Base-by-base conservation (phyloP, 352 stramenopile genomes). In the Phytophthora podocarpi region DNA sequence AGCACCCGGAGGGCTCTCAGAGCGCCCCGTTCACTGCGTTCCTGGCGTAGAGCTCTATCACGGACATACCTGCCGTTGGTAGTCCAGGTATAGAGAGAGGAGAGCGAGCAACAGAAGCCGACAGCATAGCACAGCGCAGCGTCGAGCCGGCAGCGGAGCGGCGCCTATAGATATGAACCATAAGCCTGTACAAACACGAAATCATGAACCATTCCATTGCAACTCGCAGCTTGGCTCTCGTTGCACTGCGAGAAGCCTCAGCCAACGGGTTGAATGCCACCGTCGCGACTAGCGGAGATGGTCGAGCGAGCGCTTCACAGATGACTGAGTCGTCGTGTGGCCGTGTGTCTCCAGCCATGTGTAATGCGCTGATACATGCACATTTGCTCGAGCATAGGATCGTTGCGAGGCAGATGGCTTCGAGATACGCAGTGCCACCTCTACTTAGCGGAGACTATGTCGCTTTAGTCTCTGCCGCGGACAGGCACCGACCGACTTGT, bases 11-110 rank as follows among this genome's bases (percentile, higher is more conserved):
- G 43, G 77, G 64, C 0, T 60, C 55, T 1, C 67, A 78, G 45
- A 88, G 70, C 72, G 51, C 46, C 21, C 50, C 55, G 24, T 81
- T 90, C 61, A 47, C 69, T 40, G 59, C 51, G 7, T 90, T 90
- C 56, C 34, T 87, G 28, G 74, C 55, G 5, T 88, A 78, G 61
- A 40, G 12, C 46, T 32, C 15, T 7, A 12, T 26, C 26, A 34
- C 28, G 27, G 42, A 32, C 48, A 67, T 58, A 66, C 32, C 48
- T 61, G 46, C 41, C 36, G 56, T 59, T 15, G 59, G 47, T 64
- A 69, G 59, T 48, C 31, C 56, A 63, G 46, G 42, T 55, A 69
- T 46, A 58, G 28, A 61, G 30, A 45, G 1, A 46, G 27, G 5
- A 43, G 32, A 45, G 21, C 21, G 12, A 41, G 16, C 35, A 31